Percentiles rank a stretch among this genome's conserved stretches.
These are phyloP conservation scores for Saccharata proteae DNA, from an alignment of 2,329 filamentous ascomycete species.

Conservation along the genomic window DNA sequence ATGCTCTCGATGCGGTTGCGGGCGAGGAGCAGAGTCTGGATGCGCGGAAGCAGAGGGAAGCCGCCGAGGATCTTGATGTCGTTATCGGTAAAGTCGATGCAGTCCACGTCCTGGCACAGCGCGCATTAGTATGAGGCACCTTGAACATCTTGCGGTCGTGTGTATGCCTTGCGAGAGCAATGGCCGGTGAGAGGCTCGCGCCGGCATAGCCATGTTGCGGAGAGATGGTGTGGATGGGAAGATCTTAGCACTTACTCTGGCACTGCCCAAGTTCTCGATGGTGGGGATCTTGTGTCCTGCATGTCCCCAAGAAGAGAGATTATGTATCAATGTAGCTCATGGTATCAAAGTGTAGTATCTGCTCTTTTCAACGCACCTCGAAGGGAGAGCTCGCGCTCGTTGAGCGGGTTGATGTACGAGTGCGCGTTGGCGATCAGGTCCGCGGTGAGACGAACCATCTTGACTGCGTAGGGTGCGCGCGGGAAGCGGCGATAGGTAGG, in stretches of 20 bases:
- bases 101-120: conserved; percentile 74
- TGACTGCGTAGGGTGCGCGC: too few species aligned
- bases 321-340: conserved; percentile 76
- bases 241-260: conserved; percentile 50
- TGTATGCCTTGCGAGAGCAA: too few species aligned
- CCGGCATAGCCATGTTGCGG: neutral
- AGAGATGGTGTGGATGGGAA: neutral
- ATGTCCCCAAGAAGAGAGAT: conserved; percentile 37
- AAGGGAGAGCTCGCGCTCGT: conserved; percentile 97
- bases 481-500: too few species aligned
- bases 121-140: too few species aligned
- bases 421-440: conserved; percentile 91
- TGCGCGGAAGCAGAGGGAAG: conserved; percentile 80
- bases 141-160: too few species aligned
- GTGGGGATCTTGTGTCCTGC: conserved; percentile 95
- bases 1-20: conserved; percentile 79
- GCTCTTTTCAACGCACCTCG: conserved; percentile 97
- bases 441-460: conserved; percentile 50
- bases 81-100: conserved; percentile 97
- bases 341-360: conserved; percentile 74
- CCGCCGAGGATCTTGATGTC: conserved; percentile 83
- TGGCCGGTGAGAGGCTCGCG: too few species aligned
- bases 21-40: conserved; percentile 77
- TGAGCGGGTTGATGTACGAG: conserved; percentile 96
- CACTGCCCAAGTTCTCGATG: conserved; percentile 82